Evolutionary conservation across 805 yeast genomes (phyloP).

Genomic region (Cephaloascus fragrans): DNA sequence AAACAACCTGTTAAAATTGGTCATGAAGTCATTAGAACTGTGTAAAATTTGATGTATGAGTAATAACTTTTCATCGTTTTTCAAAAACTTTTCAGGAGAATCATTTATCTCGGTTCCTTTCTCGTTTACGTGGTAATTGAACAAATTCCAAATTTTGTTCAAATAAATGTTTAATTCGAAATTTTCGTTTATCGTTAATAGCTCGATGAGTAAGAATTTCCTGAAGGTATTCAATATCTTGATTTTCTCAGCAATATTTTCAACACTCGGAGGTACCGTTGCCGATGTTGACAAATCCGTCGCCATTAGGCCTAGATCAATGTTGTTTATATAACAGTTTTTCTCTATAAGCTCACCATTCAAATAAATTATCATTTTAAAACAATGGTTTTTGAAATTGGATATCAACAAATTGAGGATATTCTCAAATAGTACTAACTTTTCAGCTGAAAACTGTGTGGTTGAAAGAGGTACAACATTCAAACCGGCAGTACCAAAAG

Average conservation of each 20-base stretch:
- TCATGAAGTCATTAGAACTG: neutral
- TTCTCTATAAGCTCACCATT: conserved; percentile 29
- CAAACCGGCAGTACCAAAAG: no score
- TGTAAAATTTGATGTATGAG: neutral
- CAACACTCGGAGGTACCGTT: conserved; percentile 2
- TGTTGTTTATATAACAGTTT: conserved; percentile 26
- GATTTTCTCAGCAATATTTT: conserved; percentile 3
- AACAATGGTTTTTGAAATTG: conserved; percentile 17
- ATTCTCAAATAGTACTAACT: conserved; percentile 10
- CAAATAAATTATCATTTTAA: conserved; percentile 17
- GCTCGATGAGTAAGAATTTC: conserved; percentile 25
- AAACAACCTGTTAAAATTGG: neutral
- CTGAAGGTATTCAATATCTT: conserved; percentile 22
- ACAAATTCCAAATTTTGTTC: conserved; percentile 10
- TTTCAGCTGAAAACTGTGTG: conserved; percentile 5
- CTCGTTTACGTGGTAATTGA: conserved; percentile 4
- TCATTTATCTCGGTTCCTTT: no score
- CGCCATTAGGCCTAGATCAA: conserved; percentile 10
- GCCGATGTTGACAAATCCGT: neutral
- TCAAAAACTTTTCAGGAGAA: no score
- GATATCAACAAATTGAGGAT: conserved; percentile 17
- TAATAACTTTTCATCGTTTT: neutral
- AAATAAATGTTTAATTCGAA: conserved; percentile 19
- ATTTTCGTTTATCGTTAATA: conserved; percentile 23
- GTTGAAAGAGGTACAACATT: neutral